Percentiles rank a stretch among this genome's conserved stretches.
Conservation (phyloP, 169 alveolate genomes). For the Amoebophrya sp. region DNA sequence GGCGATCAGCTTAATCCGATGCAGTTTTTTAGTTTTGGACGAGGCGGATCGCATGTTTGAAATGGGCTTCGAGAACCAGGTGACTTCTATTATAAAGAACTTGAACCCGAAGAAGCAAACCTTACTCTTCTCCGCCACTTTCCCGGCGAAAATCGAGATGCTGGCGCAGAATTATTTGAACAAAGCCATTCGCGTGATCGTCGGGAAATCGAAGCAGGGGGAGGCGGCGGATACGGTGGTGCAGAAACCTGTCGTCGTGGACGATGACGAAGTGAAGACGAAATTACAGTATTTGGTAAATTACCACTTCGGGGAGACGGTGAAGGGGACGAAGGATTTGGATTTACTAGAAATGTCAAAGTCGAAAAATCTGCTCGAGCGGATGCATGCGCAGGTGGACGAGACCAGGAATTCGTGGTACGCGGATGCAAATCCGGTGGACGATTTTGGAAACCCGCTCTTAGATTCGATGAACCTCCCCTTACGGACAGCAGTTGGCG, state of each 20-base stretch:
- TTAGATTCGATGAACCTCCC: too few relatives aligned
- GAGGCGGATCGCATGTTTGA: conserved; percentile 92
- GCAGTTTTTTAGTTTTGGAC: conserved; percentile 78
- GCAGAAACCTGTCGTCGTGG: conserved; percentile 52
- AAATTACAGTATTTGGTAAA: too few relatives aligned
- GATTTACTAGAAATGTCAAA: too few relatives aligned
- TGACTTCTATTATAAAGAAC: conserved; percentile 32
- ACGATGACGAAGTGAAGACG: conserved; percentile 58
- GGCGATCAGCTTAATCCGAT: conserved; percentile 63
- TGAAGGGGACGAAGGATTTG: too few relatives aligned
- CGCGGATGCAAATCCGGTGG: too few relatives aligned
- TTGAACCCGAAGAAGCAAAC: conserved; percentile 60
- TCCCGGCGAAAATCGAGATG: conserved; percentile 80
- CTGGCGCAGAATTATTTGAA: conserved; percentile 47
- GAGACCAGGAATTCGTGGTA: too few relatives aligned
- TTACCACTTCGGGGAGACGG: too few relatives aligned
- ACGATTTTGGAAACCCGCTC: too few relatives aligned
- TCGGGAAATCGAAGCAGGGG: conserved; percentile 53
- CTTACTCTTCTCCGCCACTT: conserved; percentile 83
- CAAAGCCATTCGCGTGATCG: conserved; percentile 61
- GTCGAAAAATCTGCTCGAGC: too few relatives aligned
- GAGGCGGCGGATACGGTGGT: conserved; percentile 50
- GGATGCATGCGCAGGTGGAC: too few relatives aligned
- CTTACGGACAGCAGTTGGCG: too few relatives aligned
- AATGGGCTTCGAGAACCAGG: conserved; percentile 84